Conservation (phyloP, 2,329 filamentous ascomycete species). For the Epichloe uncinata region DNA sequence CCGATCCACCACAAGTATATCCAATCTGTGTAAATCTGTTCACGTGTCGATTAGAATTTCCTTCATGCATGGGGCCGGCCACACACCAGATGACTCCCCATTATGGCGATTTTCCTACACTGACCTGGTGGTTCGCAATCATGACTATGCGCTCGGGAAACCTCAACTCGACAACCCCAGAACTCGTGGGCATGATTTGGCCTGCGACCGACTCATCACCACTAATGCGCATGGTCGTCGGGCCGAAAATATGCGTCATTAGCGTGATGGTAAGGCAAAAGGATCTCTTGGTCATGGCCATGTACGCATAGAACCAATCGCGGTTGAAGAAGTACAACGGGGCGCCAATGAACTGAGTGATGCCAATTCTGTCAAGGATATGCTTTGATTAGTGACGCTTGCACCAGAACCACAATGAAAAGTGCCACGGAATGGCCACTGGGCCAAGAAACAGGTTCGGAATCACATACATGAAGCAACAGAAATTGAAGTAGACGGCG, state of each 20-base stretch:
- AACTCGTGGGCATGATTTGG: slow-evolving; percentile 55
- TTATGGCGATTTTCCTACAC: not conserved
- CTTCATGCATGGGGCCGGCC: not conserved
- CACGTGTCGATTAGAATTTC: not conserved
- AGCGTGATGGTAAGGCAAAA: slow-evolving; percentile 69
- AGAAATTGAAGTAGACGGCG: slow-evolving; percentile 36
- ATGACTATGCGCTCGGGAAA: slow-evolving; percentile 74
- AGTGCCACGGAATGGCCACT: not conserved
- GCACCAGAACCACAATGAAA: not conserved
- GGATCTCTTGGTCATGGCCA: slow-evolving; percentile 73
- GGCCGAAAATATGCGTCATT: slow-evolving; percentile 80
- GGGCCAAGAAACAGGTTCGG: not conserved
- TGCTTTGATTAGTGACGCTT: slow-evolving; percentile 5
- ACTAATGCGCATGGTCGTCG: slow-evolving; percentile 68
- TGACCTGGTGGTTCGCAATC: slow-evolving; percentile 74
- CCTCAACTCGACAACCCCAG: slow-evolving; percentile 62
- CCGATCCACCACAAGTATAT: slow-evolving; percentile 87
- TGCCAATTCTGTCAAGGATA: slow-evolving; percentile 36
- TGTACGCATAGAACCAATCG: slow-evolving; percentile 72
- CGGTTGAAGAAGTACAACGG: slow-evolving; percentile 66
- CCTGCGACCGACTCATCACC: slow-evolving; percentile 68
- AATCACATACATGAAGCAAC: slow-evolving; percentile 29
- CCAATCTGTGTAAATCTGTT: slow-evolving; percentile 75
- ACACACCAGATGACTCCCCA: slow-evolving; percentile 10
- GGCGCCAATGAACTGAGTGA: slow-evolving; percentile 62